Percentiles rank a stretch among this genome's conserved stretches.
phyloP scores from a whole-genome alignment of 2,329 filamentous ascomycete species.

The Coniochaeta sp. region DNA sequence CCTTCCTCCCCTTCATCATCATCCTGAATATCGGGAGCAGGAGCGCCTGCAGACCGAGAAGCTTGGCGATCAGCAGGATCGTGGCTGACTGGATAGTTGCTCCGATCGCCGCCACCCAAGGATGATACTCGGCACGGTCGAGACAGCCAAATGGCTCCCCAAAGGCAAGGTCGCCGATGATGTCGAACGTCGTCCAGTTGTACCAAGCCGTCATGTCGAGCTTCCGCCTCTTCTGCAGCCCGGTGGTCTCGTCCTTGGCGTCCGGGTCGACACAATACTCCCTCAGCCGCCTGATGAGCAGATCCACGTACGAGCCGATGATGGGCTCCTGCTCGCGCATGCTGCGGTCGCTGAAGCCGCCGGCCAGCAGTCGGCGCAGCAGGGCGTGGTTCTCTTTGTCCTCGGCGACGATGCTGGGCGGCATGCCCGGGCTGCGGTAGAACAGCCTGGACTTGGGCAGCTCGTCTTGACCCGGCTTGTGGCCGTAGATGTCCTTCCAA shows the following conservation, averaged over 20 bases:
- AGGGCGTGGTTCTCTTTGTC: slow-evolving; percentile 18
- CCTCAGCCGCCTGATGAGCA: slow-evolving; percentile 17
- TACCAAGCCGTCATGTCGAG: slow-evolving; percentile 8
- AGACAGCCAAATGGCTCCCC: slow-evolving; percentile 33
- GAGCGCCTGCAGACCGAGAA: background rate
- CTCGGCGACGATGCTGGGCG: slow-evolving; percentile 20
- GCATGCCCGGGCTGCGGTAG: slow-evolving; percentile 20
- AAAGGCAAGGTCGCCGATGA: slow-evolving; percentile 37
- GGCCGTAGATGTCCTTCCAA: slow-evolving; percentile 26
- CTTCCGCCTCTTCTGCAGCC: background rate
- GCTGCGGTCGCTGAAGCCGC: slow-evolving; percentile 9
- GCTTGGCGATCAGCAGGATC: background rate
- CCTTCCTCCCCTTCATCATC: background rate
- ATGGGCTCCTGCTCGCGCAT: slow-evolving; percentile 25
- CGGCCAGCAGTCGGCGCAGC: slow-evolving; percentile 22
- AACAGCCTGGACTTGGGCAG: slow-evolving; percentile 16
- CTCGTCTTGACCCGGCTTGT: slow-evolving; percentile 15
- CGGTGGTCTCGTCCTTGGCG: background rate
- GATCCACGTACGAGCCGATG: slow-evolving; percentile 18
- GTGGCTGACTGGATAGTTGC: slow-evolving; percentile 12
- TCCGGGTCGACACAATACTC: slow-evolving; percentile 2
- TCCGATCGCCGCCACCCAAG: slow-evolving; percentile 19
- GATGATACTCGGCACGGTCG: slow-evolving; percentile 19
- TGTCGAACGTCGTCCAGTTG: slow-evolving; percentile 30
- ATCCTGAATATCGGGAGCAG: background rate